Evolutionary conservation across 108 stramenopile genomes (phyloP).

Genomic region (Cylindrotheca closterium): DNA sequence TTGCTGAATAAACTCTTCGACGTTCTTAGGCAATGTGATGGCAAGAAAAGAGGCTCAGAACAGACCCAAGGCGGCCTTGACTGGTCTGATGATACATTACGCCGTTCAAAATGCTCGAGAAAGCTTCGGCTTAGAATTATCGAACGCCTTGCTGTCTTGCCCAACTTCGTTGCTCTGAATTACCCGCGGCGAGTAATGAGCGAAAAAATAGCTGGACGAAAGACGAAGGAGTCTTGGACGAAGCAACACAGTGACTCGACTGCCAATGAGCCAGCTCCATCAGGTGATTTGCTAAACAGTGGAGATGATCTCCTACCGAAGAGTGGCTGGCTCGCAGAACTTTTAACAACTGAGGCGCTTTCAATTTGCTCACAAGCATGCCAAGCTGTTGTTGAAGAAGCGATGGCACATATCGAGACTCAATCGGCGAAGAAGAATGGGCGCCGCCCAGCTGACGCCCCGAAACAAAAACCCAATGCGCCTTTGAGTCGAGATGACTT

Average conservation of each 20-base stretch:
- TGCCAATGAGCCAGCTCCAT: background rate
- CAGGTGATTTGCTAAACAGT: constrained; percentile 11
- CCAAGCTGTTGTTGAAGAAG: constrained; percentile 67
- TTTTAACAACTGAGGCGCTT: constrained; percentile 69
- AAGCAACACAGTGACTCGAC: constrained; percentile 17
- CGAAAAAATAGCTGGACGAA: background rate
- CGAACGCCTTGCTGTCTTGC: constrained; percentile 67
- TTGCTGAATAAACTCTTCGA: constrained; percentile 56
- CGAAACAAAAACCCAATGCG: constrained; percentile 28
- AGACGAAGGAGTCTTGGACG: constrained; percentile 21
- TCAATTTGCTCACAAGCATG: constrained; percentile 71
- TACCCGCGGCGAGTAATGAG: constrained; percentile 56
- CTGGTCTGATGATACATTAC: constrained; percentile 37
- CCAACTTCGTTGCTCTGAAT: constrained; percentile 70
- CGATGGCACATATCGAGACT: constrained; percentile 50
- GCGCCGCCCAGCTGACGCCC: background rate
- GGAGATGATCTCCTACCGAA: constrained; percentile 42
- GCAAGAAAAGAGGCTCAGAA: constrained; percentile 4
- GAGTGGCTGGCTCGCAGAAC: constrained; percentile 73
- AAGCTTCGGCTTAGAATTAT: constrained; percentile 70
- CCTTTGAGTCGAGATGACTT: constrained; percentile 57
- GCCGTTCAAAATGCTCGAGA: constrained; percentile 52
- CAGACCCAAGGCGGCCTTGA: constrained; percentile 9
- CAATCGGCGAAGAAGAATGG: constrained; percentile 7
- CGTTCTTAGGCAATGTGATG: constrained; percentile 59